phyloP scores from a whole-genome alignment of 2,329 filamentous ascomycete genomes.

The Raffaelea arxii region DNA sequence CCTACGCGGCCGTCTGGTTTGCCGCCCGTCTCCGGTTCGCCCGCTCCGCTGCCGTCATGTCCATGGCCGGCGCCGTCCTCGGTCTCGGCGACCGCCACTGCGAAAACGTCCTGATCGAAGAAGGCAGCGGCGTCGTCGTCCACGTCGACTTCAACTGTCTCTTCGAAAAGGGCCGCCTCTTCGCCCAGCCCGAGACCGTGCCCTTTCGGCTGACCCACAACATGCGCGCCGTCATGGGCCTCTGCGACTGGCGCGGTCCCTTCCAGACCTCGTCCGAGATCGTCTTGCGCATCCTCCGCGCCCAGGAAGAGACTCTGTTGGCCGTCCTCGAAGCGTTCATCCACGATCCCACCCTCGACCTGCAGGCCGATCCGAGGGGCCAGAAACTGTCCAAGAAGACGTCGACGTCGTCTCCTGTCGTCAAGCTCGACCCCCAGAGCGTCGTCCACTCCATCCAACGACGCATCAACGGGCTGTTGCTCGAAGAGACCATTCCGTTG shows the following conservation, averaged over 20 bases:
- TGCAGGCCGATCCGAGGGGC: conserved; percentile 45
- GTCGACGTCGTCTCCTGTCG: conserved; percentile 28
- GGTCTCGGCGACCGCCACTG: conserved; percentile 91
- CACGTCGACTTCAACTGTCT: conserved; percentile 99
- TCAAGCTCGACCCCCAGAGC: conserved; percentile 51
- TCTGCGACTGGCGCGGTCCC: conserved; percentile 86
- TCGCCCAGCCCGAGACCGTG: conserved; percentile 87
- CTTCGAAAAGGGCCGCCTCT: conserved; percentile 95
- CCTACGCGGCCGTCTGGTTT: conserved; percentile 89
- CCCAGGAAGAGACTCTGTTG: conserved; percentile 94
- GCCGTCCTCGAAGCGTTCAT: conserved; percentile 95
- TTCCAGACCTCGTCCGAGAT: conserved; percentile 88
- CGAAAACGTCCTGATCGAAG: conserved; percentile 92
- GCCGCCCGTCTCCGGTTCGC: conserved; percentile 81
- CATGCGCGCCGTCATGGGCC: conserved; percentile 95
- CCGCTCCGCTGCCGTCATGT: conserved; percentile 94
- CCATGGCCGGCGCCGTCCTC: conserved; percentile 95
- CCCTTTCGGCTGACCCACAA: conserved; percentile 97
- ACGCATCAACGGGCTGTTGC: conserved; percentile 76
- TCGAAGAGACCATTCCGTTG: conserved; percentile 82
- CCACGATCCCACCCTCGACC: conserved; percentile 91
- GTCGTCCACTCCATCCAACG: conserved; percentile 82
- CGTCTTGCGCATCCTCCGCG: conserved; percentile 71
- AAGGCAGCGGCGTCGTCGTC: conserved; percentile 85
- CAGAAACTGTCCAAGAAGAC: conserved; percentile 28